These are phyloP conservation scores for Aspergillus saccharolyticus DNA, from an alignment of 495 filamentous ascomycete genomes.

Conservation along the genomic window DNA sequence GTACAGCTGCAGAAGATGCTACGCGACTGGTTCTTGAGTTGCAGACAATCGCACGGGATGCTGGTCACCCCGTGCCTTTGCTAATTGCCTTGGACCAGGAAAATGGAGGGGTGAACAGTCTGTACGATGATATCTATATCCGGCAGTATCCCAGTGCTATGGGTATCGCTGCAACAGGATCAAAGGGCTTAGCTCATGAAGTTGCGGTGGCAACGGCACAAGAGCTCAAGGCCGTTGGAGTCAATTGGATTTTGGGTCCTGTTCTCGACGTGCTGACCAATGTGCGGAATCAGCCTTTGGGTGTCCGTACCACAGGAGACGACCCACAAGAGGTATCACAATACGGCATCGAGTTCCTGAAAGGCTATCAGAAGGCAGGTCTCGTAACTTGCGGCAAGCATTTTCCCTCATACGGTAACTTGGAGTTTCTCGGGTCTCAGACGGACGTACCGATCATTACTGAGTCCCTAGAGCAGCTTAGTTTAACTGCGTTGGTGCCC, in stretches of 20 bases:
- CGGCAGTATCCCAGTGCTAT: slow-evolving; percentile 88
- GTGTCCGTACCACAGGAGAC: slow-evolving; percentile 77
- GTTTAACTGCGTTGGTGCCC: slow-evolving; percentile 74
- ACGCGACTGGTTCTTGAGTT: slow-evolving; percentile 76
- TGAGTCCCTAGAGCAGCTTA: slow-evolving; percentile 82
- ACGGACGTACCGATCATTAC: slow-evolving; percentile 88
- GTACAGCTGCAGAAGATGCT: slow-evolving; percentile 73
- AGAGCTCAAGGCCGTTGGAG: slow-evolving; percentile 77
- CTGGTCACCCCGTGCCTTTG: slow-evolving; percentile 78
- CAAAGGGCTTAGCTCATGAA: slow-evolving; percentile 68
- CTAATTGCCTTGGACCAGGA: slow-evolving; percentile 86
- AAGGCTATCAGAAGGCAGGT: slow-evolving; percentile 81
- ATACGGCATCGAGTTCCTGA: slow-evolving; percentile 81
- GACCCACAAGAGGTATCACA: slow-evolving; percentile 86
- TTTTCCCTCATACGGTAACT: slow-evolving; percentile 86
- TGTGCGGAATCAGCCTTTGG: slow-evolving; percentile 77
- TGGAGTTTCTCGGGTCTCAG: slow-evolving; percentile 84
- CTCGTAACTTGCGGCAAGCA: slow-evolving; percentile 85
- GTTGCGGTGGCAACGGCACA: slow-evolving; percentile 83
- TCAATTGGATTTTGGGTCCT: slow-evolving; percentile 87
- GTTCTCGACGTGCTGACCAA: slow-evolving; percentile 89
- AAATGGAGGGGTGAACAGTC: slow-evolving; percentile 90
- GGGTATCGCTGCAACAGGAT: slow-evolving; percentile 83
- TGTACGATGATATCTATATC: slow-evolving; percentile 87
- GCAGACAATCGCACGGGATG: slow-evolving; percentile 80